Conservation (phyloP, 1,139 yeast genomes). For the Spencermartinsiella ligniputridi region DNA sequence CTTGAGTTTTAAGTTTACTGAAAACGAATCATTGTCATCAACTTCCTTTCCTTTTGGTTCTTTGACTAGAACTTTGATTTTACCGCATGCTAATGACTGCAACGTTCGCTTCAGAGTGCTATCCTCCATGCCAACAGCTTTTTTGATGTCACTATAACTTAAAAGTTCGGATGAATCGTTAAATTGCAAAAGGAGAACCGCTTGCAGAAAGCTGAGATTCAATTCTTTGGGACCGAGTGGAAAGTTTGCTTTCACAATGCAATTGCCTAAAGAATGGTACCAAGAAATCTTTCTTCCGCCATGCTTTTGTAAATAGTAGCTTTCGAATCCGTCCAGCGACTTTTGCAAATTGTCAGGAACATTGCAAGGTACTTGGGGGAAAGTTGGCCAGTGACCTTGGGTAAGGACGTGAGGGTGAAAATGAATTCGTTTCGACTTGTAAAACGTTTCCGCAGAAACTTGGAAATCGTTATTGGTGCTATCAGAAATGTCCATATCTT, state of each 20-base stretch:
- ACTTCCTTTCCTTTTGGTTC: constrained; percentile 23
- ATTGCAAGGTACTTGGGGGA: constrained; percentile 30
- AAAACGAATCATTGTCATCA: constrained; percentile 26
- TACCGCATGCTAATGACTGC: constrained; percentile 30
- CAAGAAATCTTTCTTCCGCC: constrained; percentile 29
- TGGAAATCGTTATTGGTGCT: constrained; percentile 22
- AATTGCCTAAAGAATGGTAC: constrained; percentile 31
- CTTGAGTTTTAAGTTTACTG: constrained; percentile 30
- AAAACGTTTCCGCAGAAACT: constrained; percentile 8
- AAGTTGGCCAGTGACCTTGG: constrained; percentile 33
- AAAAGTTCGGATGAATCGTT: constrained; percentile 21
- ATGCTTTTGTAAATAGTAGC: constrained; percentile 19
- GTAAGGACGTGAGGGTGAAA: constrained; percentile 31
- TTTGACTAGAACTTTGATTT: constrained; percentile 27
- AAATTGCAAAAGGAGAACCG: constrained; percentile 30
- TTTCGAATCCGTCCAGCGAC: constrained; percentile 23
- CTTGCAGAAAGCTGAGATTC: constrained; percentile 29
- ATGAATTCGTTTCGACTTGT: constrained; percentile 10
- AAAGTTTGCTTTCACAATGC: constrained; percentile 31
- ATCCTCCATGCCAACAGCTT: constrained; percentile 21
- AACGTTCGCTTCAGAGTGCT: constrained; percentile 26
- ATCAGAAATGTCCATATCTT: constrained; percentile 31
- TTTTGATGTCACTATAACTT: constrained; percentile 22
- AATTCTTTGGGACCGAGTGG: constrained; percentile 32
- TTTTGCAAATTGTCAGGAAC: constrained; percentile 26